phyloP scores from a whole-genome alignment of 2,329 filamentous ascomycete genomes.

The Ophiosphaerella herpotricha region DNA sequence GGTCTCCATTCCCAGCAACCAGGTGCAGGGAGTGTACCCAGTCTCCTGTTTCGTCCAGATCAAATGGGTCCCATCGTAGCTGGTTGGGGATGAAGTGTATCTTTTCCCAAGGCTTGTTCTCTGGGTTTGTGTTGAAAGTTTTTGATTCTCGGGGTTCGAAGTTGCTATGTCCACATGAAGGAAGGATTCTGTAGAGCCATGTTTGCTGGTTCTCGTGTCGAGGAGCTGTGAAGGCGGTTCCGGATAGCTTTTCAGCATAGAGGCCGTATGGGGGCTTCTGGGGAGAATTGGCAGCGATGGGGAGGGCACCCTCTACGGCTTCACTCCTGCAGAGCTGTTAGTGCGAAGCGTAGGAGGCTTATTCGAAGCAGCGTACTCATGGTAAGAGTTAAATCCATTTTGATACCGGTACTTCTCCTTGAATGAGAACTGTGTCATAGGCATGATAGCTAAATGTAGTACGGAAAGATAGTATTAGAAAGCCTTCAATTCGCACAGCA shows the following conservation, averaged over 20 bases:
- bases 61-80: conserved; percentile 78
- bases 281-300: conserved; percentile 77
- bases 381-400: conserved; percentile 76
- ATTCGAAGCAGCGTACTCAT: conserved; percentile 64
- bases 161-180: conserved; percentile 62
- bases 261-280: conserved; percentile 79
- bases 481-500: not conserved
- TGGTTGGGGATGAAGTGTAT: conserved; percentile 80
- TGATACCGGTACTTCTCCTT: conserved; percentile 76
- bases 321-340: conserved; percentile 63
- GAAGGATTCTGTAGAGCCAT: conserved; percentile 63
- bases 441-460: conserved; percentile 56
- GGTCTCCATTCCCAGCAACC: conserved; percentile 78
- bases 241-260: conserved; percentile 74
- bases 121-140: conserved; percentile 57
- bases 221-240: conserved; percentile 63
- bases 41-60: conserved; percentile 70
- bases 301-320: conserved; percentile 74
- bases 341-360: not conserved
- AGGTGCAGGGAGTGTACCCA: conserved; percentile 73
- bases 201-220: conserved; percentile 62
- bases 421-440: conserved; percentile 65
- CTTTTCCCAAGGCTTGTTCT: conserved; percentile 57
- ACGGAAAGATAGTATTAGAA: not conserved
- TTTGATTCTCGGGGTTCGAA: conserved; percentile 56